A percentile compares a stretch with the other conserved stretches of the same genome.
These are phyloP conservation scores for Cochlearia excelsa DNA, from an alignment of 345 rosid species.

Conservation along the genomic window DNA sequence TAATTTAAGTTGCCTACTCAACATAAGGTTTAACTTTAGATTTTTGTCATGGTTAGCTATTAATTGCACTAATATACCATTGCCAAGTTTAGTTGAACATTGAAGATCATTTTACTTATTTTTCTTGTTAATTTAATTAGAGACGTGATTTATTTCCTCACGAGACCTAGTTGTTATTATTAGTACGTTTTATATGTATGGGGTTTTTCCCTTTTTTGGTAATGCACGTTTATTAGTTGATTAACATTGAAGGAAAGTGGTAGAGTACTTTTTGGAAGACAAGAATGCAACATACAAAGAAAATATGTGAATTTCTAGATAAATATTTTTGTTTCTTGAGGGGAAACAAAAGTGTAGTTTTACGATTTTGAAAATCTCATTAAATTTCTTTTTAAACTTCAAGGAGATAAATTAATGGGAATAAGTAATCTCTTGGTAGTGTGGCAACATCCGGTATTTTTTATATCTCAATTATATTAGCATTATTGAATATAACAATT, in stretches of 20 bases:
- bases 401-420: too few relatives aligned
- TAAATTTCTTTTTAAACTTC: neutral
- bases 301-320: constrained; percentile 22
- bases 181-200: neutral
- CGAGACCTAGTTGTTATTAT: constrained; percentile 4
- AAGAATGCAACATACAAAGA: constrained; percentile 23
- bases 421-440: too few relatives aligned
- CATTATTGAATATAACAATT: too few relatives aligned
- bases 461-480: too few relatives aligned
- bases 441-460: too few relatives aligned
- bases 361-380: constrained; percentile 17
- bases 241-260: constrained; percentile 30
- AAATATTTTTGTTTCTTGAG: constrained; percentile 23
- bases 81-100: constrained; percentile 18
- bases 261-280: constrained; percentile 24
- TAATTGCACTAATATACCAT: neutral
- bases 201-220: neutral
- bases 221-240: constrained; percentile 16
- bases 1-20: constrained; percentile 9
- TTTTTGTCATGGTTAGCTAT: constrained; percentile 9
- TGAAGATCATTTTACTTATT: neutral
- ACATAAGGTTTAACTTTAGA: constrained; percentile 6
- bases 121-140: neutral
- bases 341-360: constrained; percentile 23
- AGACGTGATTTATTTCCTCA: constrained; percentile 13